Evolutionary conservation across 768 basidiomycete species (phyloP).

Genomic region (Auriculariales sp.): DNA sequence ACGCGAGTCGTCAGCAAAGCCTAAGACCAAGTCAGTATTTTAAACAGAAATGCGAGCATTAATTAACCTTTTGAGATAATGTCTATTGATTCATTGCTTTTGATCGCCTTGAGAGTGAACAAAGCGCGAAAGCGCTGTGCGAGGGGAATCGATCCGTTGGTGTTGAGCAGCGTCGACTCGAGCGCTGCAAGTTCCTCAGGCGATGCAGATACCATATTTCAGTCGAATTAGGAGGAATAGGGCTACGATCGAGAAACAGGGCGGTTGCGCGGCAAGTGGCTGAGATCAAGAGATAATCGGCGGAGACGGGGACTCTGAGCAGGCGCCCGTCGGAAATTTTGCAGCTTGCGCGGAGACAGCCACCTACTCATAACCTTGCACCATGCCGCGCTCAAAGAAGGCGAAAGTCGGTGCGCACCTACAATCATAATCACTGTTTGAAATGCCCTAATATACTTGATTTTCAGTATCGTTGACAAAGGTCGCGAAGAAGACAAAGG

Average conservation of each 20-base stretch:
- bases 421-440: neutral
- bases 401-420: constrained; percentile 62
- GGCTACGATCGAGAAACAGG: too few species aligned
- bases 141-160: constrained; percentile 51
- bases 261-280: too few species aligned
- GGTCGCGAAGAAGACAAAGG: constrained; percentile 84
- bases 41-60: constrained; percentile 1
- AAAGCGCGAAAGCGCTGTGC: constrained; percentile 82
- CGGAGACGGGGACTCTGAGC: too few species aligned
- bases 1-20: constrained; percentile 70
- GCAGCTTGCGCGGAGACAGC: too few species aligned
- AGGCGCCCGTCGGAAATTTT: too few species aligned
- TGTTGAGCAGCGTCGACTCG: constrained; percentile 67
- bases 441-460: constrained; percentile 7
- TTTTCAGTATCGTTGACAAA: constrained; percentile 77
- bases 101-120: constrained; percentile 81
- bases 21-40: constrained; percentile 23
- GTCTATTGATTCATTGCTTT: constrained; percentile 59
- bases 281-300: too few species aligned
- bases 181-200: constrained; percentile 48
- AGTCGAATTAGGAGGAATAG: too few species aligned
- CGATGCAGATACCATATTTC: constrained; percentile 3
- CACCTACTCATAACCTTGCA: constrained; percentile 2
- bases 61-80: constrained; percentile 72
- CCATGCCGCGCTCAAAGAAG: constrained; percentile 84